A percentile compares a stretch with the other conserved stretches of the same genome.
These are phyloP conservation scores for Sanghuangporus baumii DNA, from an alignment of 1,284 basidiomycete species.

Conservation along the genomic window DNA sequence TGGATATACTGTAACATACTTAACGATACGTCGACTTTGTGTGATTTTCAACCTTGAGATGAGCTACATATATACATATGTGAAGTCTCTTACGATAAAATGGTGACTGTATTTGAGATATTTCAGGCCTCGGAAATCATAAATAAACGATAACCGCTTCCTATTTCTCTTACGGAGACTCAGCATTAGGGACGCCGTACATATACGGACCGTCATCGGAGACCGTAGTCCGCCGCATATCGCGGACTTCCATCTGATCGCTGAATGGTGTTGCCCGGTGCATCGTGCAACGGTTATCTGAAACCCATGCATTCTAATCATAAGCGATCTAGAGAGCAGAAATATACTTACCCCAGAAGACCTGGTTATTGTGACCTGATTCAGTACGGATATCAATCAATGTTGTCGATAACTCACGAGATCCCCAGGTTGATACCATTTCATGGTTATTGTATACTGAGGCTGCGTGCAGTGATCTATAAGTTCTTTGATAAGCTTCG, in stretches of 20 bases:
- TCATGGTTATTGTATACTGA: slow-evolving; percentile 22
- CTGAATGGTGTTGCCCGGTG: slow-evolving; percentile 20
- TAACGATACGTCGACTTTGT: no score
- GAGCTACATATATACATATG: neutral
- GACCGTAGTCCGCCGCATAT: slow-evolving; percentile 22
- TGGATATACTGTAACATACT: no score
- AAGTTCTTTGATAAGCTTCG: slow-evolving; percentile 24
- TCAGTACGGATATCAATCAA: neutral
- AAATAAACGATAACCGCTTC: neutral
- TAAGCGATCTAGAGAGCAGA: neutral
- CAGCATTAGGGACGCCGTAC: slow-evolving; percentile 7
- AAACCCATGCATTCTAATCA: neutral
- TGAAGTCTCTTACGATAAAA: neutral
- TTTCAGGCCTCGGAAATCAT: neutral
- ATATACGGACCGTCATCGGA: slow-evolving; percentile 19
- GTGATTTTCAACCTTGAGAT: neutral
- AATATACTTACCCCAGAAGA: slow-evolving; percentile 19
- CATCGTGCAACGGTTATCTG: slow-evolving; percentile 22
- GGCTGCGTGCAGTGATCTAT: slow-evolving; percentile 25
- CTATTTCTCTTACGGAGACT: neutral
- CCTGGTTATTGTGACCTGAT: neutral
- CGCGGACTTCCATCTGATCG: slow-evolving; percentile 21
- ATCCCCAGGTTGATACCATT: slow-evolving; percentile 27
- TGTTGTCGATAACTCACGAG: slow-evolving; percentile 18
- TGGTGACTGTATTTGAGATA: neutral